Percentiles rank a stretch among this genome's conserved stretches.
These are phyloP conservation scores for Sugiyamaella xylanicola DNA, from an alignment of 1,139 yeast genomes.

Conservation along the genomic window DNA sequence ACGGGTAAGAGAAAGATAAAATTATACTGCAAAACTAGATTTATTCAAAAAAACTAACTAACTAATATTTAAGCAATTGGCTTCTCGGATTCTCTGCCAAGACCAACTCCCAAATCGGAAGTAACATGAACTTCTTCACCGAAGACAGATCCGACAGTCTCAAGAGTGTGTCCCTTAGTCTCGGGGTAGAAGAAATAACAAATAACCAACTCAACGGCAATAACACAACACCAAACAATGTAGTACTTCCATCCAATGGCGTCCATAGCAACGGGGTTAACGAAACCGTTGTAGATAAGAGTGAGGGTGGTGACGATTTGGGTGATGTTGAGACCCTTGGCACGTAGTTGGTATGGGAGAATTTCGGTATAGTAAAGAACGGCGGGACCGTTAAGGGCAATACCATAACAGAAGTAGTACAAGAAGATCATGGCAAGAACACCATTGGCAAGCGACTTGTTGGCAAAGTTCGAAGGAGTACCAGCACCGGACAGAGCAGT, in stretches of 20 bases:
- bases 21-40: neutral
- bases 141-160: slow-evolving; percentile 53
- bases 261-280: slow-evolving; percentile 62
- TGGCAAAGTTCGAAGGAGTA: slow-evolving; percentile 24
- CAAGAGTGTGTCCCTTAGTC: slow-evolving; percentile 83
- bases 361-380: slow-evolving; percentile 45
- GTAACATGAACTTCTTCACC: slow-evolving; percentile 37
- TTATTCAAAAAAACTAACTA: neutral
- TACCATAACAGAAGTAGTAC: slow-evolving; percentile 28
- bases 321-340: slow-evolving; percentile 41
- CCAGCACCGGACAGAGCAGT: slow-evolving; percentile 29
- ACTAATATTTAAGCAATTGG: slow-evolving; percentile 9
- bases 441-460: slow-evolving; percentile 31
- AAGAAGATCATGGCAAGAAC: slow-evolving; percentile 35
- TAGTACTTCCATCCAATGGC: slow-evolving; percentile 62
- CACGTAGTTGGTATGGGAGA: slow-evolving; percentile 45
- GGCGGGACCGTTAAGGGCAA: slow-evolving; percentile 37
- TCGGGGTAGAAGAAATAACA: slow-evolving; percentile 88
- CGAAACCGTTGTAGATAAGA: slow-evolving; percentile 44
- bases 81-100: slow-evolving; percentile 17
- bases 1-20: too few relatives aligned
- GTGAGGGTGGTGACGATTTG: slow-evolving; percentile 25
- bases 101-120: slow-evolving; percentile 15
- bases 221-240: slow-evolving; percentile 75
- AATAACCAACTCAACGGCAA: slow-evolving; percentile 66